These are phyloP conservation scores for Cupressus sempervirens DNA, from an alignment of 75 land plant genomes.

Conservation along the genomic window DNA sequence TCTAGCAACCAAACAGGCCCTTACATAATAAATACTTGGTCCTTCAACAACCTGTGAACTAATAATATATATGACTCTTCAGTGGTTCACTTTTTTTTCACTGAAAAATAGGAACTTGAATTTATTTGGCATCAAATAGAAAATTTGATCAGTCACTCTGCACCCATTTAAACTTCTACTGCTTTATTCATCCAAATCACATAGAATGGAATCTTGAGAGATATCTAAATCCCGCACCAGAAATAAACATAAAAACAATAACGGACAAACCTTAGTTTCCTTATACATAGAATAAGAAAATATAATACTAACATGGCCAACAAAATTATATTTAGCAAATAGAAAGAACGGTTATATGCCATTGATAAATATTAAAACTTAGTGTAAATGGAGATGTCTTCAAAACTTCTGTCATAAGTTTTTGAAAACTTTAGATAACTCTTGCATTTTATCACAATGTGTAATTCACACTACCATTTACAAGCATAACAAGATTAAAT, in stretches of 20 bases:
- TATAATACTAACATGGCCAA: neutral
- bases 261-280: neutral
- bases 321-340: neutral
- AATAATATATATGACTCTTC: neutral
- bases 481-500: no score
- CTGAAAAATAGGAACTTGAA: constrained; percentile 43
- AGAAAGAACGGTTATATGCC: neutral
- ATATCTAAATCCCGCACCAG: constrained; percentile 80
- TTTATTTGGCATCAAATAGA: constrained; percentile 94
- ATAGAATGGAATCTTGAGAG: constrained; percentile 80
- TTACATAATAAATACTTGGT: neutral
- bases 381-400: no score
- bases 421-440: no score
- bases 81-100: neutral
- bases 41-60: neutral
- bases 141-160: constrained; percentile 86
- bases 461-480: no score
- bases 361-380: neutral
- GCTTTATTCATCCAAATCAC: constrained; percentile 86
- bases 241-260: constrained; percentile 3
- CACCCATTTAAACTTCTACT: constrained; percentile 96
- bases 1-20: no score
- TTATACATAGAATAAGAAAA: neutral
- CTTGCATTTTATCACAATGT: no score
- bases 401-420: no score